Evolutionary conservation across 2,329 filamentous ascomycete genomes (phyloP).

Genomic region (Trichoderma endophyticum): DNA sequence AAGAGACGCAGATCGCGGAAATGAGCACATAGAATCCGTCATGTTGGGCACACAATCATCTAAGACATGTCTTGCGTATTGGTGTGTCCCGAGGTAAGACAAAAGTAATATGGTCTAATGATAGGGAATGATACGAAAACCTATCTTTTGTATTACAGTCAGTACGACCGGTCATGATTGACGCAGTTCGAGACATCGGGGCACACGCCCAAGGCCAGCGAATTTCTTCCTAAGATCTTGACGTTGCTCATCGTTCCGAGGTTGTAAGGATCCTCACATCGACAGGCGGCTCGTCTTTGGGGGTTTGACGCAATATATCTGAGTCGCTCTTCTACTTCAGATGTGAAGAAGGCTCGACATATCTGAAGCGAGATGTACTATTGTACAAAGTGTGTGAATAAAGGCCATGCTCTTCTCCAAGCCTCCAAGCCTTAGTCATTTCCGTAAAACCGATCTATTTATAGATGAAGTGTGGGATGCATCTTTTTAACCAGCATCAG

Average conservation of each 20-base stretch:
- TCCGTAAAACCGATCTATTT: neutral
- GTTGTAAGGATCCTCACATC: neutral
- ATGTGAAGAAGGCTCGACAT: neutral
- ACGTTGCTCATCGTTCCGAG: neutral
- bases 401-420: neutral
- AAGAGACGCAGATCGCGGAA: neutral
- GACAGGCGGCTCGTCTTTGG: rapidly evolving
- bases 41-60: neutral
- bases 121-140: neutral
- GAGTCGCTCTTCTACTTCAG: neutral
- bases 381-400: neutral
- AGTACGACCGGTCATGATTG: neutral
- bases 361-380: neutral
- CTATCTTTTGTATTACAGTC: neutral
- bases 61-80: neutral
- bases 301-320: rapidly evolving
- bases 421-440: neutral
- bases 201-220: neutral
- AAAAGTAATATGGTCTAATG: neutral
- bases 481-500: neutral
- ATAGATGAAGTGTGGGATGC: neutral
- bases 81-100: neutral
- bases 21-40: neutral
- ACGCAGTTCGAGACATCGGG: neutral
- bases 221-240: neutral